Evolutionary conservation across 2,329 filamentous ascomycete species (phyloP), one percentile per base, ranked within the genome.

Genomic region (Chrysoporthe austroafricana): DNA sequence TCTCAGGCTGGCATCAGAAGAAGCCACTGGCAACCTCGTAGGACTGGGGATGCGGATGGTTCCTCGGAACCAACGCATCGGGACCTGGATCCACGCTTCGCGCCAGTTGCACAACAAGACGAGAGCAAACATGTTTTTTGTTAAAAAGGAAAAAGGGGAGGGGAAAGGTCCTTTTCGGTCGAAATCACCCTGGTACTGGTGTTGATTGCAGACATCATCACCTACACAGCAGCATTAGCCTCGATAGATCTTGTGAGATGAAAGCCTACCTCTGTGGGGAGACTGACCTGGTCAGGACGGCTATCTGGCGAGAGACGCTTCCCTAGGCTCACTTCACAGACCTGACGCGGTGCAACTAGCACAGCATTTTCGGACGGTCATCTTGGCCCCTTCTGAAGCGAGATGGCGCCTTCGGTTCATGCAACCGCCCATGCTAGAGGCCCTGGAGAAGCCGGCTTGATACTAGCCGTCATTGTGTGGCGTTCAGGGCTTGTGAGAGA

Each of bases 301-400:
- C 61, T 26, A 62, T 56, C 64, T 58, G 56, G 54, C 64, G 66
- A 21, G 3, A 57, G 42, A 43, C 62, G 48, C 56, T 48, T 61
- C 34, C 8, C 44, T 57, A 42, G 56, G 39, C 58, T 14, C 34
- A 42, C n/a, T 36, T 21, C 50, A 14, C 44, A 48, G 42, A 64
- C 58, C 42, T 18, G 9, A 64, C 67, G 64, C 64, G 16, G 64
- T 64, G 57, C 43, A 16, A 67, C 56, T 57, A 36, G 8, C 64
- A 64, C 64, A 56, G 32, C 67, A 69, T 57, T 11, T 8, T 43
- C 64, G 43, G 14, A 36, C 39, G 64, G 52, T 61, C 50, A 62
- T 58, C 63, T 67, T 64, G 43, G 9, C 36, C 21, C 57, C 64
- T 64, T 52, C 64, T 58, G 61, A 69, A 69, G 67, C 67, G 67